phyloP scores from a whole-genome alignment of 1,284 basidiomycete genomes.

The Boletus smithii region DNA sequence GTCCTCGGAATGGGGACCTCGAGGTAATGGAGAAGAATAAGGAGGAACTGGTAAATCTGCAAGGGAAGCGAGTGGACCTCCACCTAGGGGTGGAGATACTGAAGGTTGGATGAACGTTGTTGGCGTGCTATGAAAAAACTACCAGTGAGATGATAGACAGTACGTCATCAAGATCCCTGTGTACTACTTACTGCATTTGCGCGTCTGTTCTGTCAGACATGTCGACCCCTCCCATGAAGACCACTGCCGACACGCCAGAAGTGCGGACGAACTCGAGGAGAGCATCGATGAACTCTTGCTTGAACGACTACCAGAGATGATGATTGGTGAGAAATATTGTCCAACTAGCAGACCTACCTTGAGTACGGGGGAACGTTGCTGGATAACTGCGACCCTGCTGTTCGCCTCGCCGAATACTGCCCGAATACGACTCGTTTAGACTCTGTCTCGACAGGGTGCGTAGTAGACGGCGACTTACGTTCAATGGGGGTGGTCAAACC shows the following conservation, averaged over 20 bases:
- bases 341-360: constrained; percentile 45
- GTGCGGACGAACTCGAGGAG: constrained; percentile 53
- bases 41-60: constrained; percentile 44
- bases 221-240: constrained; percentile 75
- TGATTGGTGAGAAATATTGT: constrained; percentile 2
- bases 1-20: constrained; percentile 33
- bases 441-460: neutral
- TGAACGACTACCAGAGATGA: constrained; percentile 48
- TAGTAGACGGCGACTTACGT: constrained; percentile 42
- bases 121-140: constrained; percentile 44
- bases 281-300: constrained; percentile 60
- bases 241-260: constrained; percentile 46
- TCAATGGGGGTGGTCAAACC: constrained; percentile 73
- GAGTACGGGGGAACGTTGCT: constrained; percentile 74
- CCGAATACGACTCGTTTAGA: neutral
- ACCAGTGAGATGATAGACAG: constrained; percentile 39
- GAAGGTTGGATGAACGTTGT: constrained; percentile 52
- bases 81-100: constrained; percentile 37
- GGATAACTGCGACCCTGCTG: constrained; percentile 53
- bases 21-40: constrained; percentile 47
- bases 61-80: constrained; percentile 42
- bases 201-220: constrained; percentile 67
- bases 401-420: constrained; percentile 62
- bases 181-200: constrained; percentile 69
- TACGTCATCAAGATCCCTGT: neutral